phyloP scores from a whole-genome alignment of 2,329 filamentous ascomycete species.

The Raffaelea ambrosiae region DNA sequence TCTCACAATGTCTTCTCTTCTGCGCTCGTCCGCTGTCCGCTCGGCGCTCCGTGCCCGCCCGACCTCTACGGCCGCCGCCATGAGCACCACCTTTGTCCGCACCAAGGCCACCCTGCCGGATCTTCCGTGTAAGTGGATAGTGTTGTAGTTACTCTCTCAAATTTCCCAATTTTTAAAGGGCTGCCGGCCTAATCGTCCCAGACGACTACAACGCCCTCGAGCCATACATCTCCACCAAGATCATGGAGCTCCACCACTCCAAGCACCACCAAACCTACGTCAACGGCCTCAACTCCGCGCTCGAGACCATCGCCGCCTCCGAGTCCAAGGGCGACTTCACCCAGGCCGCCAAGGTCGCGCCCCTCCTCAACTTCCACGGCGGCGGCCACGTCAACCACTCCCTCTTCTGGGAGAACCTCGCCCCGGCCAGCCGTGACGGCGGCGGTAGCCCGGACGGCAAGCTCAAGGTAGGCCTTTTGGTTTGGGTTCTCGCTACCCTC shows the following conservation, averaged over 20 bases:
- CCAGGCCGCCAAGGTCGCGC: constrained; percentile 40
- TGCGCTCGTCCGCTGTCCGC: constrained; percentile 57
- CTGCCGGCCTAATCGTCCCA: constrained; percentile 24
- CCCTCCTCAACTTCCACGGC: constrained; percentile 72
- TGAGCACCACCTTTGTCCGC: constrained; percentile 67
- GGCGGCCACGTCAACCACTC: constrained; percentile 91
- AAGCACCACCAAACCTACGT: constrained; percentile 77
- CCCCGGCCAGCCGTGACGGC: constrained; percentile 53
- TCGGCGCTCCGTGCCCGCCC: constrained; percentile 60
- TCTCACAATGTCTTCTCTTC: constrained; percentile 9
- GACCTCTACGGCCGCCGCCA: constrained; percentile 51
- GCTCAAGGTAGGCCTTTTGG: constrained; percentile 43
- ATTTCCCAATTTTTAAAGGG: too few relatives aligned
- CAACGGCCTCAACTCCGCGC: constrained; percentile 62
- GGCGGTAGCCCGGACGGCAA: constrained; percentile 54
- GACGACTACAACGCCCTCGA: constrained; percentile 97
- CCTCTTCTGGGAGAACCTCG: constrained; percentile 84
- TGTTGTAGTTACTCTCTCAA: neutral
- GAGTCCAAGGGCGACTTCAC: constrained; percentile 51
- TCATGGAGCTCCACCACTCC: constrained; percentile 73
- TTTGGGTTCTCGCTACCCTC: neutral
- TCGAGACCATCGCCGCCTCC: constrained; percentile 53
- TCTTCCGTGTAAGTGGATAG: constrained; percentile 51
- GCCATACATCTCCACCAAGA: constrained; percentile 65
- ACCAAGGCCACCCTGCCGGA: constrained; percentile 92